Base-by-base conservation (phyloP, 371 early-diverging fungal genomes). In the Mortierella sp. region DNA sequence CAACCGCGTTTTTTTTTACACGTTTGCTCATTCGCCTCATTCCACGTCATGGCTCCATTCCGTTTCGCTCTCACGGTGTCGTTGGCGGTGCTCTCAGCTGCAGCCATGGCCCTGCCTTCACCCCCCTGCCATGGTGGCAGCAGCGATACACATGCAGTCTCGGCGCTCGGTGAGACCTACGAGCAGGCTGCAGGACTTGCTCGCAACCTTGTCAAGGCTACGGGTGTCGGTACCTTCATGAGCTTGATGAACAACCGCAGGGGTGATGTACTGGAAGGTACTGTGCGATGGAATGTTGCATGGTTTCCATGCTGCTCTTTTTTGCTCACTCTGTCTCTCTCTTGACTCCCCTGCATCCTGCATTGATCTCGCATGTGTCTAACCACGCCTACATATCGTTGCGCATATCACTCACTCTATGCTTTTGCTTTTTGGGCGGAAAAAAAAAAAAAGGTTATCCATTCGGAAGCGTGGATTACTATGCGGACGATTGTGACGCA, bases 401-500 rank as follows among this genome's bases (percentile, higher is more conserved):
- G n/a, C n/a, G n/a, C n/a, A n/a, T n/a, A n/a, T n/a, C n/a, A n/a
- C n/a, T n/a, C n/a, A n/a, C n/a, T n/a, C n/a, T n/a, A n/a, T n/a
- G n/a, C n/a, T n/a, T n/a, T n/a, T n/a, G n/a, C n/a, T n/a, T n/a
- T n/a, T n/a, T n/a, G n/a, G n/a, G n/a, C n/a, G n/a, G n/a, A n/a
- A n/a, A n/a, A n/a, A n/a, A n/a, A n/a, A n/a, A n/a, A n/a, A n/a
- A n/a, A 80, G 85, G 84, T 5, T 81, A 71, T 68, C 87, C 87
- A 16, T 86, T 87, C 59, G 86, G 84, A 52, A 78, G 84, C 51
- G 79, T 87, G 83, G 86, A 87, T 41, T 87, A 84, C 54, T 87
- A 82, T 47, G 78, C 72, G 23, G 83, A 81, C 56, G 78, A 81
- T 42, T 84, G 84, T 52, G 72, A 79, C 19, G 54, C 73, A 3